Evolutionary conservation across 768 basidiomycete species (phyloP).

Genomic region (Podaxis carcinomalis): DNA sequence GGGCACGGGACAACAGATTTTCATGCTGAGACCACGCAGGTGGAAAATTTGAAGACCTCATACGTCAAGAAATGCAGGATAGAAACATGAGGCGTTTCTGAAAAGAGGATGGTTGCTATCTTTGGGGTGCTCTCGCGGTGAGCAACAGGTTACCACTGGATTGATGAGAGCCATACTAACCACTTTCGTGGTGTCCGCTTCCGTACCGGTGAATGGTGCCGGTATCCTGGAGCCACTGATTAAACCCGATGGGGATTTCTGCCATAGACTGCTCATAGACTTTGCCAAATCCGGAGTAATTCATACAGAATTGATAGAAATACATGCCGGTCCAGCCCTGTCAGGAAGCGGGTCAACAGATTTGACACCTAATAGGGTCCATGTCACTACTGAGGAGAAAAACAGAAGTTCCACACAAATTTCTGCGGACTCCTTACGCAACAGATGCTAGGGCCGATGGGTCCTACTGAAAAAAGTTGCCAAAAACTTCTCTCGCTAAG

Average conservation of each 20-base stretch:
- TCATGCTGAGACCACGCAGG: background rate
- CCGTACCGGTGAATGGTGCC: background rate
- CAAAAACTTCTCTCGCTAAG: background rate
- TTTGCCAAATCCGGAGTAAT: background rate
- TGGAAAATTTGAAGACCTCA: background rate
- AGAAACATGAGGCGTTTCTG: background rate
- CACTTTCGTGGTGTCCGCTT: background rate
- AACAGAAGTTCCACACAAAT: background rate
- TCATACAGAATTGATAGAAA: background rate
- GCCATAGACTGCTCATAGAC: background rate
- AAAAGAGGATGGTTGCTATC: background rate
- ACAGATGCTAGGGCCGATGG: background rate
- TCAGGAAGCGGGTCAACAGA: background rate
- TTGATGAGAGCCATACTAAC: background rate
- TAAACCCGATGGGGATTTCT: background rate
- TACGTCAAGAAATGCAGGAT: background rate
- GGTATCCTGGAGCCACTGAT: background rate
- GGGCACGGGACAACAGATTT: background rate
- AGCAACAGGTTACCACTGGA: background rate
- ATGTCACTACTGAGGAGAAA: background rate
- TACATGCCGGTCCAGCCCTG: background rate
- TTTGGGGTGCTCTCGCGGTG: background rate
- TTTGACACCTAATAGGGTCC: background rate
- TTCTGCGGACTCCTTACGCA: background rate
- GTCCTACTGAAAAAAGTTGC: background rate